These are phyloP conservation scores for Entomortierella beljakovae DNA, from an alignment of 192 early-diverging fungal species.

Conservation along the genomic window DNA sequence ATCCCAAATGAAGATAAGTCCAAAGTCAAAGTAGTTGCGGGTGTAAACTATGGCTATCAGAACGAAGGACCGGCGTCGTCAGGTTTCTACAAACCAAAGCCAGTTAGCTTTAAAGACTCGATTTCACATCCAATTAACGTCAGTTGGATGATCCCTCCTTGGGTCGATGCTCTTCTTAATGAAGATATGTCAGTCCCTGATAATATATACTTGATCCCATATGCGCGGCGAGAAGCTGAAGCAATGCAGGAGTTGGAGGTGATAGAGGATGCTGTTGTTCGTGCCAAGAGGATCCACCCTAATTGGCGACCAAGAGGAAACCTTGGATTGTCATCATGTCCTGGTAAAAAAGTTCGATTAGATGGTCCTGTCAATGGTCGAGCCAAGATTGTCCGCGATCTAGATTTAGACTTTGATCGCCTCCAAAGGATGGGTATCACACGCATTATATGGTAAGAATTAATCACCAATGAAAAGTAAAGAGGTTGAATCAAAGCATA, in stretches of 20 bases:
- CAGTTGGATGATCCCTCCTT: conserved; percentile 54
- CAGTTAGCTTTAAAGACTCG: conserved; percentile 46
- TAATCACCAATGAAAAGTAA: background rate
- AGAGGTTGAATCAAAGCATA: background rate
- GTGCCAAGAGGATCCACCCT: conserved; percentile 22
- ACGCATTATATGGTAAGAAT: conserved; percentile 72
- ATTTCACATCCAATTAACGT: conserved; percentile 53
- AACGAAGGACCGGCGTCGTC: background rate
- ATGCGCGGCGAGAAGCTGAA: conserved; percentile 33
- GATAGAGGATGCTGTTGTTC: conserved; percentile 16
- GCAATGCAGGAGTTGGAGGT: conserved; percentile 11
- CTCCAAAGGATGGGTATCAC: conserved; percentile 67
- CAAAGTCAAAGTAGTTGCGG: background rate
- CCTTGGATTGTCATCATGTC: conserved; percentile 75
- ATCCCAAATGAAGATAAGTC: conserved; percentile 6
- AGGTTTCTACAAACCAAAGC: conserved; percentile 21
- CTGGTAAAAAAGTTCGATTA: conserved; percentile 84
- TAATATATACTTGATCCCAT: conserved; percentile 18
- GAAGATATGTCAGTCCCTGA: conserved; percentile 35
- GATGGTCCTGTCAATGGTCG: conserved; percentile 76
- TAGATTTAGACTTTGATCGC: conserved; percentile 78
- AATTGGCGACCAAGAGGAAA: conserved; percentile 64
- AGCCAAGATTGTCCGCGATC: conserved; percentile 76
- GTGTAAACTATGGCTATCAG: conserved; percentile 1
- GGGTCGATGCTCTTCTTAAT: conserved; percentile 35